phyloP scores from a whole-genome alignment of 1,139 yeast genomes.

The Suhomyces wounanorum region DNA sequence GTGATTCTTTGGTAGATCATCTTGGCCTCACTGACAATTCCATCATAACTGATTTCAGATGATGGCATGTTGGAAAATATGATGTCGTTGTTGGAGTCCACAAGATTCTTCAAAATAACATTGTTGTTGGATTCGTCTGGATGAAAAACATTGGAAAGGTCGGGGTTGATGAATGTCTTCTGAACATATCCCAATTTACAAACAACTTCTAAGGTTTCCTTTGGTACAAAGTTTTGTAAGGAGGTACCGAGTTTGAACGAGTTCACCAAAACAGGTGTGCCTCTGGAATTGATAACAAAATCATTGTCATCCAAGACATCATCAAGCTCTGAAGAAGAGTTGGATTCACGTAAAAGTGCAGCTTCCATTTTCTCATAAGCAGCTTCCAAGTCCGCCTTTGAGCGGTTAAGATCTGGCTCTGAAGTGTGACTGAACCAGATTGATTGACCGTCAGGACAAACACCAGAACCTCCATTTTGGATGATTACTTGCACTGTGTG shows the following conservation, averaged over 20 bases:
- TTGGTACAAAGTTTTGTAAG: conserved; percentile 79
- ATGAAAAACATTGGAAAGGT: conserved; percentile 41
- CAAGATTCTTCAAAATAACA: conserved; percentile 31
- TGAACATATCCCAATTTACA: conserved; percentile 84
- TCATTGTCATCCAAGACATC: conserved; percentile 58
- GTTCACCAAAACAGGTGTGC: conserved; percentile 65
- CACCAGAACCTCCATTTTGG: conserved; percentile 87
- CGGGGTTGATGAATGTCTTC: conserved; percentile 52
- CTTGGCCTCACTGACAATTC: conserved; percentile 80
- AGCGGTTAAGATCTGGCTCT: conserved; percentile 65
- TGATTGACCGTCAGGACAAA: conserved; percentile 85
- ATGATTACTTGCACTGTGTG: conserved; percentile 83
- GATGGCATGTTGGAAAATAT: conserved; percentile 76
- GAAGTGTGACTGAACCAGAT: conserved; percentile 87
- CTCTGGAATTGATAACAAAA: conserved; percentile 54
- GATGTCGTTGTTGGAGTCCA: conserved; percentile 45
- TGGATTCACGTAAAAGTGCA: conserved; percentile 76
- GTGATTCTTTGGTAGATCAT: conserved; percentile 73
- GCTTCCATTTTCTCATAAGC: conserved; percentile 81
- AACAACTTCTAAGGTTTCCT: conserved; percentile 72
- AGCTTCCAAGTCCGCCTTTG: conserved; percentile 74
- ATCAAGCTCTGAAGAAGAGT: conserved; percentile 46
- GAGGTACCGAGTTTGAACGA: conserved; percentile 87
- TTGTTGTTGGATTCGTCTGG: conserved; percentile 32
- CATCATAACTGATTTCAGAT: conserved; percentile 87